A percentile compares a stretch with the other conserved stretches of the same genome.
Conservation (phyloP, 306 rosid species). For the Senna tora region DNA sequence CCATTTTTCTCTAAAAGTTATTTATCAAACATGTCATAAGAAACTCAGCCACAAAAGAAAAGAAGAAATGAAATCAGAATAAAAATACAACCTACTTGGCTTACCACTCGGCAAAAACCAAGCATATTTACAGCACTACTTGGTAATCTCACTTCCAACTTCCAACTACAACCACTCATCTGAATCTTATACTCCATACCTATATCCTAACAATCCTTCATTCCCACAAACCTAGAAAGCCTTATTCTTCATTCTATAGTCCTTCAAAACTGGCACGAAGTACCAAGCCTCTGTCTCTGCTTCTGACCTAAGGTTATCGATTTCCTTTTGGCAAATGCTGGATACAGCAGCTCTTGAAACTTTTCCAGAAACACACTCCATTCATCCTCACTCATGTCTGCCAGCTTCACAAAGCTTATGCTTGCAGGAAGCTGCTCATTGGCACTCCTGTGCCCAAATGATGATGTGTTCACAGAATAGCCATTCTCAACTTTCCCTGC, state of each 20-base stretch:
- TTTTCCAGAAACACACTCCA: slow-evolving; percentile 79
- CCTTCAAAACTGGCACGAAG: slow-evolving; percentile 98
- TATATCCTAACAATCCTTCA: slow-evolving; percentile 50
- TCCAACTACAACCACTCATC: slow-evolving; percentile 48
- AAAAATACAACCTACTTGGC: slow-evolving; percentile 63
- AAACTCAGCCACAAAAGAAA: slow-evolving; percentile 21
- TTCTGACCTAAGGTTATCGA: slow-evolving; percentile 72
- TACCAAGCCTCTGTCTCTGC: slow-evolving; percentile 97
- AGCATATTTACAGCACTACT: slow-evolving; percentile 67
- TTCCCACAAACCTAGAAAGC: slow-evolving; percentile 52
- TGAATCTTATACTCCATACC: slow-evolving; percentile 50
- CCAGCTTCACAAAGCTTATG: slow-evolving; percentile 75
- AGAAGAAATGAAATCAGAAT: slow-evolving; percentile 36
- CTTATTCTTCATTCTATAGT: slow-evolving; percentile 45
- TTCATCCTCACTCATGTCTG: slow-evolving; percentile 77
- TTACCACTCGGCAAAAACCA: slow-evolving; percentile 50
- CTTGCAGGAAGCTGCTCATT: slow-evolving; percentile 93
- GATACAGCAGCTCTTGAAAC: slow-evolving; percentile 73
- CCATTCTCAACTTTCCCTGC: slow-evolving; percentile 66
- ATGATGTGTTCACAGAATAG: slow-evolving; percentile 57
- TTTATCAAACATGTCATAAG: slow-evolving; percentile 71
- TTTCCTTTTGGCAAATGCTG: slow-evolving; percentile 80
- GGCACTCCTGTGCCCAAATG: slow-evolving; percentile 86
- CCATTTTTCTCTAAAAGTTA: slow-evolving; percentile 64
- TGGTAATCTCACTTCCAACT: slow-evolving; percentile 50